These are phyloP conservation scores for Citrullus mucosospermus DNA, from an alignment of 306 rosid species.

Conservation along the genomic window DNA sequence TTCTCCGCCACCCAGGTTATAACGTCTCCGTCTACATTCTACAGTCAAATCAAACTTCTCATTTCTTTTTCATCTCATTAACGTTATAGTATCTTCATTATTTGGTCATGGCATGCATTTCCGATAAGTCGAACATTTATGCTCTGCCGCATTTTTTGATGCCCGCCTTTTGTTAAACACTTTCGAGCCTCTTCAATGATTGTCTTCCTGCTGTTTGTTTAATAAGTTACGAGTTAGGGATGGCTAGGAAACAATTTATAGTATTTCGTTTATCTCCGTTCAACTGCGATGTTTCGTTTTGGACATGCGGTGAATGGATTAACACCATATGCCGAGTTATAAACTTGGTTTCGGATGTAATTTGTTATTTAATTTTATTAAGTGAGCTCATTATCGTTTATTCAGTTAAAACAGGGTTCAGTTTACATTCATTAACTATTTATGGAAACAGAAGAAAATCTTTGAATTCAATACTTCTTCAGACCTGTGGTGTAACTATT, in stretches of 20 bases:
- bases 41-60: neutral
- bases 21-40: neutral
- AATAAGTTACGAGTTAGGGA: neutral
- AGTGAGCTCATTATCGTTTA: neutral
- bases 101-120: neutral
- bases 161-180: neutral
- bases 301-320: neutral
- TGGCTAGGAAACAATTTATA: neutral
- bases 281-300: neutral
- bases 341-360: neutral
- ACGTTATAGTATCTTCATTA: neutral
- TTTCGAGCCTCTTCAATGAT: neutral
- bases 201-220: neutral
- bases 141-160: neutral
- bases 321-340: neutral
- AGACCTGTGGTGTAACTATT: neutral
- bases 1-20: slow-evolving; percentile 37
- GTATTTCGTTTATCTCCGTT: neutral
- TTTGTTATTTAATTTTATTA: too few species aligned
- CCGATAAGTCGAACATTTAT: neutral
- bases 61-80: neutral
- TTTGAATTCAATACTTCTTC: neutral
- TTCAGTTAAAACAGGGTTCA: neutral
- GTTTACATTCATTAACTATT: neutral
- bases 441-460: neutral